These are phyloP conservation scores for Sporisorium reilianum DNA, from an alignment of 1,284 basidiomycete species.

Conservation along the genomic window DNA sequence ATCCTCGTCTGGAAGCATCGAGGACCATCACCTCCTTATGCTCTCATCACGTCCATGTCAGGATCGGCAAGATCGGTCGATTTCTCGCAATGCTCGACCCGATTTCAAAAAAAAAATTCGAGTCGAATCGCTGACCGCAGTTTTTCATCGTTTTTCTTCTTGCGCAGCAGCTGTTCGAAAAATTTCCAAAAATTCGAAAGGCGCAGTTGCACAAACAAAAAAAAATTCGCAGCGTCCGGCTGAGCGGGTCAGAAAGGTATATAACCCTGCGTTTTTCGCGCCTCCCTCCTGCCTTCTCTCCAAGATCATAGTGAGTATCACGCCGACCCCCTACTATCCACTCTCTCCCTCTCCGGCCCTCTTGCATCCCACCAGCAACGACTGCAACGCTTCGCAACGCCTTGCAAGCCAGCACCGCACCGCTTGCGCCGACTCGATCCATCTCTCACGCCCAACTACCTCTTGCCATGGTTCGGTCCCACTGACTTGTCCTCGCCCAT, in stretches of 20 bases:
- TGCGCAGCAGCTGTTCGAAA: background rate
- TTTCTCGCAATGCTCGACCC: background rate
- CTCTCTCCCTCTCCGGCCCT: background rate
- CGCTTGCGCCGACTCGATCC: background rate
- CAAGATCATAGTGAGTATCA: conserved; percentile 59
- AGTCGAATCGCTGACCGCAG: background rate
- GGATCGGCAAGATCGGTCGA: background rate
- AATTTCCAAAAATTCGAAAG: conserved; percentile 9
- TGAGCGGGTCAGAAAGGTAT: conserved; percentile 28
- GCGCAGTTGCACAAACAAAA: background rate
- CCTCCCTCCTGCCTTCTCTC: conserved; percentile 43
- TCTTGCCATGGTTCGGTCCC: conserved; percentile 13
- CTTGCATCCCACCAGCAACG: too few species aligned
- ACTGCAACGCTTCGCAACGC: background rate
- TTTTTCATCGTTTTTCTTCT: background rate
- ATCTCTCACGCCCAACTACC: background rate
- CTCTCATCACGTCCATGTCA: too few species aligned
- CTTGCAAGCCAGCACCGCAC: background rate
- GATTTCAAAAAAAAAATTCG: background rate
- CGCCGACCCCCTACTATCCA: conserved; percentile 28
- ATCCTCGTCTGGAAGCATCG: background rate
- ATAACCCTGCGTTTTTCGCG: conserved; percentile 32
- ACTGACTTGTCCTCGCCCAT: conserved; percentile 19
- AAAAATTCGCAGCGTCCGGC: conserved; percentile 16
- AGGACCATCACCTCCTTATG: background rate